phyloP scores from a whole-genome alignment of 768 basidiomycete genomes.

The Tephrocybe sp. region DNA sequence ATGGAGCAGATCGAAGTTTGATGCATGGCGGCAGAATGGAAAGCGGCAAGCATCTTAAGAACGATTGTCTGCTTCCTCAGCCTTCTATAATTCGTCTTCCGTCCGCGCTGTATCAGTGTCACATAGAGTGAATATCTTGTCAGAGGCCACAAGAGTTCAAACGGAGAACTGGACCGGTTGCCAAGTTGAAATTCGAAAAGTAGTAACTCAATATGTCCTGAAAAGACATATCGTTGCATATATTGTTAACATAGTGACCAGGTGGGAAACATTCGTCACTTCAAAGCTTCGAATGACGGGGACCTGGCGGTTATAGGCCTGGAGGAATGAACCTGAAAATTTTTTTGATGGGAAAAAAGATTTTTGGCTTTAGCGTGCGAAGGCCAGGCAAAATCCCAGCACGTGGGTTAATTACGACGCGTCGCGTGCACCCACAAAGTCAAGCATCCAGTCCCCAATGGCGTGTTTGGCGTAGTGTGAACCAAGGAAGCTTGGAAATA shows the following conservation, averaged over 20 bases:
- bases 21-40: slow-evolving; percentile 16
- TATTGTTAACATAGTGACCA: slow-evolving; percentile 2
- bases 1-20: slow-evolving; percentile 13
- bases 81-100: slow-evolving; percentile 3
- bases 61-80: not conserved
- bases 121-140: slow-evolving; percentile 4
- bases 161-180: not conserved
- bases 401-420: slow-evolving; percentile 1
- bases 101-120: slow-evolving; percentile 5
- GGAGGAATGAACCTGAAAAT: slow-evolving; percentile 4
- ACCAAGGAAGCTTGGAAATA: no score
- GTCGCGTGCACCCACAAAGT: not conserved
- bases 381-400: not conserved
- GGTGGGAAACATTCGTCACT: slow-evolving; percentile 2
- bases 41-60: slow-evolving; percentile 9
- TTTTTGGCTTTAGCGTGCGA: slow-evolving; percentile 1
- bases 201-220: slow-evolving; percentile 9
- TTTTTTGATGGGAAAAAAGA: not conserved
- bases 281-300: not conserved
- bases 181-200: not conserved
- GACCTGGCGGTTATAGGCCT: slow-evolving; percentile 1
- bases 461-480: no score
- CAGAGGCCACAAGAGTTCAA: not conserved
- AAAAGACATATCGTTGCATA: not conserved
- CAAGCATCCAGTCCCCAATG: no score